Evolutionary conservation across 2,329 filamentous ascomycete species (phyloP).

Genomic region (Ceratocystis alfenasii): DNA sequence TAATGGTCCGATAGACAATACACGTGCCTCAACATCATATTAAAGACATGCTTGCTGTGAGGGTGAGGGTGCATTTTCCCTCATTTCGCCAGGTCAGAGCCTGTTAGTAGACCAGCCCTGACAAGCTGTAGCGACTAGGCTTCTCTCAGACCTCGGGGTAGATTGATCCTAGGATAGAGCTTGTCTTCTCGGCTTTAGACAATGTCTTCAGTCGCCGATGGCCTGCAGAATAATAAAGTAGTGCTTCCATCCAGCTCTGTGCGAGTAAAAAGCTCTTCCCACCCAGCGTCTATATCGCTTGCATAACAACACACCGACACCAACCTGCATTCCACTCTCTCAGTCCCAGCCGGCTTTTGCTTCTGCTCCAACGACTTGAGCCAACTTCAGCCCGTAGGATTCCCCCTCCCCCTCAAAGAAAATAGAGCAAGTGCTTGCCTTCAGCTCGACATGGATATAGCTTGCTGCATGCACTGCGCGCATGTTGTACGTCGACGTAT

Average conservation of each 20-base stretch:
- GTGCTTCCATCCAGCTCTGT: too few species aligned
- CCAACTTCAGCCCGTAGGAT: neutral
- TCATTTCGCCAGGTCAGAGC: neutral
- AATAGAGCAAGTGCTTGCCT: neutral
- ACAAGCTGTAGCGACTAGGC: neutral
- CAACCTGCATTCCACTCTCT: neutral
- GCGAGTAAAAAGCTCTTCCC: too few species aligned
- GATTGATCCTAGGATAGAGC: neutral
- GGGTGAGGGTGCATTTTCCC: neutral
- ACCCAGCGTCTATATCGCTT: neutral
- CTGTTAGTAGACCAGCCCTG: neutral
- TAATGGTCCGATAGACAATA: neutral
- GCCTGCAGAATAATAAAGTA: too few species aligned
- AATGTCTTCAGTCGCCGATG: neutral
- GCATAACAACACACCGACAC: neutral
- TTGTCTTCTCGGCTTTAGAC: too few species aligned
- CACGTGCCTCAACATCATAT: neutral
- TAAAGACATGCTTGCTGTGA: neutral
- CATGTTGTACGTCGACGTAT: neutral
- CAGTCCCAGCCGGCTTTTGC: neutral
- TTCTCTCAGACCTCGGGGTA: neutral
- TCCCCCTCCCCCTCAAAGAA: neutral
- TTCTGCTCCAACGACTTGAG: too few species aligned
- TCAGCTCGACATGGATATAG: constrained; percentile 11
- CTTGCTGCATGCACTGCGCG: neutral